Conservation (phyloP, 805 yeast species). For the Metschnikowia reukaufii region DNA sequence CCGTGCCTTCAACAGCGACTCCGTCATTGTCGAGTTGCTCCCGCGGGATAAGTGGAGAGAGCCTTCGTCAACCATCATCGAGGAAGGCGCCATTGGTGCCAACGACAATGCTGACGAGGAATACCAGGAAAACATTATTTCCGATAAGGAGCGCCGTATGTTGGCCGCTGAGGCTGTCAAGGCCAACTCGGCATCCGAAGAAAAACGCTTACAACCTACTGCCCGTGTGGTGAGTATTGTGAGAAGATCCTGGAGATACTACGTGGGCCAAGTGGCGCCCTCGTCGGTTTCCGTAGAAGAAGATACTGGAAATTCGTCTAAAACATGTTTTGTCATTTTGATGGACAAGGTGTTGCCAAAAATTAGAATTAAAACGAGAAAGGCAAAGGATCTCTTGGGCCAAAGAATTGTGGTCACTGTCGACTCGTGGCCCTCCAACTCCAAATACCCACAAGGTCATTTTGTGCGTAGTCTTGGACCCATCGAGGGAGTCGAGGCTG, state of each 20-base stretch:
- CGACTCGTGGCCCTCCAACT: constrained; percentile 86
- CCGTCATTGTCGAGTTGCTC: constrained; percentile 84
- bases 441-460: constrained; percentile 92
- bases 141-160: constrained; percentile 69
- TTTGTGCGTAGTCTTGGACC: constrained; percentile 87
- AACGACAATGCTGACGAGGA: constrained; percentile 61
- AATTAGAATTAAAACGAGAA: constrained; percentile 81
- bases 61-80: constrained; percentile 77
- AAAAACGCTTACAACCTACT: constrained; percentile 74
- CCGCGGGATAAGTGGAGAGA: constrained; percentile 87
- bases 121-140: constrained; percentile 49
- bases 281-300: constrained; percentile 59
- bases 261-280: constrained; percentile 90
- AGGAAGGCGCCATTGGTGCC: constrained; percentile 64
- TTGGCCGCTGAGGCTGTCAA: constrained; percentile 74
- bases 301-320: constrained; percentile 61
- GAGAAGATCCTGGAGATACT: constrained; percentile 92
- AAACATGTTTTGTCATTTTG: constrained; percentile 77
- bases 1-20: constrained; percentile 89
- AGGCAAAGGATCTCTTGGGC: constrained; percentile 78
- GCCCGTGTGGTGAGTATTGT: constrained; percentile 86
- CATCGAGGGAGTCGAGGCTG: constrained; percentile 90
- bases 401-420: constrained; percentile 89
- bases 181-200: constrained; percentile 48
- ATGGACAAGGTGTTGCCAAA: constrained; percentile 90